Evolutionary conservation across 2,329 filamentous ascomycete genomes (phyloP).

Genomic region (Coniochaeta sp.): DNA sequence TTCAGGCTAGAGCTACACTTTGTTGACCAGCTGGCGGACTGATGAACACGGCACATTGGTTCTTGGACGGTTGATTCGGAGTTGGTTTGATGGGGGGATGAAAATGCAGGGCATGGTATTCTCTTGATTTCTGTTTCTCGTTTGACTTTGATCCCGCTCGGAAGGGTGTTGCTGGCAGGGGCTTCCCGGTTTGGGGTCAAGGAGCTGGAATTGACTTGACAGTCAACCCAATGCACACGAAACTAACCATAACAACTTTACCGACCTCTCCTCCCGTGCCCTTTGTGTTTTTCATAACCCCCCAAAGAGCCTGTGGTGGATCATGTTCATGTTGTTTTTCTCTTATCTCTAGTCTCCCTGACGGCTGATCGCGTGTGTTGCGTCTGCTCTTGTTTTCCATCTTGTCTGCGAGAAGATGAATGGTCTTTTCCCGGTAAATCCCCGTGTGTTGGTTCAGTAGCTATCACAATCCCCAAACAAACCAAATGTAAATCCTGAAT

Average conservation of each 20-base stretch:
- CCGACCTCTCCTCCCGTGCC: neutral
- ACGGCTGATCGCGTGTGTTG: neutral
- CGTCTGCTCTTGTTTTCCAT: neutral
- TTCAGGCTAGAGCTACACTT: constrained; percentile 1
- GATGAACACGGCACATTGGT: constrained; percentile 14
- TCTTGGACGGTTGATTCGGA: constrained; percentile 25
- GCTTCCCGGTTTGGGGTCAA: neutral
- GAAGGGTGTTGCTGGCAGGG: constrained; percentile 1
- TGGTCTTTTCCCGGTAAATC: neutral
- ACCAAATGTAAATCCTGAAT: neutral
- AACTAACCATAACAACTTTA: neutral
- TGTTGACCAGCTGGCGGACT: constrained; percentile 10
- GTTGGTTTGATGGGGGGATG: constrained; percentile 24
- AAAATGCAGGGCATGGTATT: constrained; percentile 30
- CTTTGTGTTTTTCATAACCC: neutral
- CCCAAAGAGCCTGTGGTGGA: neutral
- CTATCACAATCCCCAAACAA: neutral
- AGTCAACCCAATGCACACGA: neutral
- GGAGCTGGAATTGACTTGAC: neutral
- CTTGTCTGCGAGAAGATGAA: neutral
- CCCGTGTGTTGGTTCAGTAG: neutral
- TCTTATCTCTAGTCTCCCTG: neutral
- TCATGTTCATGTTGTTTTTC: neutral
- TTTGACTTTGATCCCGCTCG: constrained; percentile 7
- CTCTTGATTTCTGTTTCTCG: constrained; percentile 18